Conservation (phyloP, 179 eudicot species). For the Pouteria campechiana region DNA sequence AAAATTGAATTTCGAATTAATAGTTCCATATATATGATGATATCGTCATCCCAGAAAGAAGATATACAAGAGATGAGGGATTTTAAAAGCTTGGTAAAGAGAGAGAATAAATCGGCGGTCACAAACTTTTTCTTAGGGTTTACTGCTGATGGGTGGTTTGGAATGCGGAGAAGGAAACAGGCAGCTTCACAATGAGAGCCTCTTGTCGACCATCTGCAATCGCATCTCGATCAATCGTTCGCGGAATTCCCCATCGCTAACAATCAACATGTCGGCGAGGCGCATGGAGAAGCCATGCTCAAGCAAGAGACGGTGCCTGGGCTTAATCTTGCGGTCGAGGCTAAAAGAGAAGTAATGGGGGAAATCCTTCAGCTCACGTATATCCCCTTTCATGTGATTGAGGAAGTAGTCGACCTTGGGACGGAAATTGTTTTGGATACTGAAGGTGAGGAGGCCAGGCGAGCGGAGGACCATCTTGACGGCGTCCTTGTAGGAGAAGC, state of each 20-base stretch:
- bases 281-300: constrained; percentile 52
- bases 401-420: constrained; percentile 72
- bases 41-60: no score
- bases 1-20: no score
- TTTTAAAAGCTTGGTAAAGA: no score
- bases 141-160: no score
- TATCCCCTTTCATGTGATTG: constrained; percentile 64
- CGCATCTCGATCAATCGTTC: constrained; percentile 43
- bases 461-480: constrained; percentile 56
- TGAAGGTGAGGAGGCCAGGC: constrained; percentile 64
- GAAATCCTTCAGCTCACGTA: constrained; percentile 57
- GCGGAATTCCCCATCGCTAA: constrained; percentile 67
- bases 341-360: constrained; percentile 93
- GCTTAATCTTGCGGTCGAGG: constrained; percentile 70
- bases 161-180: background rate
- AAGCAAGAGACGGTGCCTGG: constrained; percentile 39
- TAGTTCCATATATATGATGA: no score
- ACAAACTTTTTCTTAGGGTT: no score
- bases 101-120: no score
- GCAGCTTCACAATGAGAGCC: constrained; percentile 11
- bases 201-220: constrained; percentile 16
- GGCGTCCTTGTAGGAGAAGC: constrained; percentile 47
- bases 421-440: constrained; percentile 49
- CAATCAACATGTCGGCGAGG: constrained; percentile 63
- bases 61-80: no score